phyloP scores from a whole-genome alignment of 78 protist species.

The Pigoraptor vietnamica region DNA sequence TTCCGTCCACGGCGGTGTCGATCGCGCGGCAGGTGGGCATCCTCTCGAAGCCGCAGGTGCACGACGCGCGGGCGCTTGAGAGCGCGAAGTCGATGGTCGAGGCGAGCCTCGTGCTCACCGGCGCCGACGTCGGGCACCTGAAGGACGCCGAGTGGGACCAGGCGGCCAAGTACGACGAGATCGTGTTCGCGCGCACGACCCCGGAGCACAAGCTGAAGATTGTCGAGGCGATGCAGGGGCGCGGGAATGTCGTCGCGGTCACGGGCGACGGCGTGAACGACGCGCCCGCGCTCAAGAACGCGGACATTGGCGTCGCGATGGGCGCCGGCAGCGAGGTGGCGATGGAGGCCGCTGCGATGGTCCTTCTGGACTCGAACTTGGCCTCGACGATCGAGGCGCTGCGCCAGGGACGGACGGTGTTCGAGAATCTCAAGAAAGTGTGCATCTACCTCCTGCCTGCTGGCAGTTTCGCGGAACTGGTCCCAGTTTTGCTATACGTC shows the following conservation, averaged over 20 bases:
- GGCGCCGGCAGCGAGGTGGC: conserved; percentile 91
- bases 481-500: conserved; percentile 80
- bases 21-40: conserved; percentile 82
- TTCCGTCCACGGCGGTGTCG: conserved; percentile 92
- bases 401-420: conserved; percentile 48
- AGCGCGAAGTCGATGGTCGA: too few relatives aligned
- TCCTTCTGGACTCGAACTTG: conserved; percentile 91
- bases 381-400: conserved; percentile 82
- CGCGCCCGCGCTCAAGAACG: conserved; percentile 92
- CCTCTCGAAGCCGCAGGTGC: too few relatives aligned
- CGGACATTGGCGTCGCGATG: conserved; percentile 93
- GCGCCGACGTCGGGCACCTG: too few relatives aligned
- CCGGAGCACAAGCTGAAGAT: conserved; percentile 90
- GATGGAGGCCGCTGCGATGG: conserved; percentile 88
- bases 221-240: conserved; percentile 70
- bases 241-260: conserved; percentile 85
- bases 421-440: conserved; percentile 85
- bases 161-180: too few relatives aligned
- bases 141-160: too few relatives aligned
- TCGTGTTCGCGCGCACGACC: conserved; percentile 92
- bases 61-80: too few relatives aligned
- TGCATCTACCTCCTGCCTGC: conserved; percentile 57
- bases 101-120: too few relatives aligned
- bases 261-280: conserved; percentile 97
- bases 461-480: conserved; percentile 44